Conservation (phyloP, 2,329 filamentous ascomycete species). For the Cercospora brassicicola region DNA sequence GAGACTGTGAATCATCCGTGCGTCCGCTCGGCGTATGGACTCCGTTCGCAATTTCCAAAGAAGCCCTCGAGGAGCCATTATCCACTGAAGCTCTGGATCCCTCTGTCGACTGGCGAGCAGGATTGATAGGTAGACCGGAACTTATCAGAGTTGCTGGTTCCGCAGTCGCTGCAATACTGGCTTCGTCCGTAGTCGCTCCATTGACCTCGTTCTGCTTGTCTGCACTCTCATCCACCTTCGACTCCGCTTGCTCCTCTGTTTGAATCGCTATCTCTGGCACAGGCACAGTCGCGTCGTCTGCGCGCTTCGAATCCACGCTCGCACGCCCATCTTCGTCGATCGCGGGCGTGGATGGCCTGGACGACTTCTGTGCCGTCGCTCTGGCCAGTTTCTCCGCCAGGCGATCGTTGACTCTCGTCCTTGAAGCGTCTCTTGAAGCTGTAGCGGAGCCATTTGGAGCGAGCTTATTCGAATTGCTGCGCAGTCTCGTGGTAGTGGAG, state of each 20-base stretch:
- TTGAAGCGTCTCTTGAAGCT: conserved; percentile 64
- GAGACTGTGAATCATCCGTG: conserved; percentile 39
- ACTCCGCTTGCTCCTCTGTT: conserved; percentile 10
- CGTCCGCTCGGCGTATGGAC: conserved; percentile 29
- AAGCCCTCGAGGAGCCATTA: conserved; percentile 16
- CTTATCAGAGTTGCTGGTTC: conserved; percentile 29
- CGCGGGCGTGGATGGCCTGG: conserved; percentile 56
- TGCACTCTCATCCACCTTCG: conserved; percentile 8
- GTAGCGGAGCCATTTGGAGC: conserved; percentile 40
- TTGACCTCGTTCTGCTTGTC: background rate
- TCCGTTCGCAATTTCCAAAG: conserved; percentile 30
- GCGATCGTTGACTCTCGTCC: conserved; percentile 70
- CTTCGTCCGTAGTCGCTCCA: conserved; percentile 12
- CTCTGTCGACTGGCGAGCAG: conserved; percentile 37
- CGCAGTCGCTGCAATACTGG: background rate
- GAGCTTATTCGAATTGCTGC: conserved; percentile 31
- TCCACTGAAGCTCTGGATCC: conserved; percentile 32
- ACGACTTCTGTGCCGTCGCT: conserved; percentile 74
- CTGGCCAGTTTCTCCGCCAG: conserved; percentile 87
- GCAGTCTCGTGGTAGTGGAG: conserved; percentile 17
- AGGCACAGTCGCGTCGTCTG: conserved; percentile 34
- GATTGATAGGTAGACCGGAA: conserved; percentile 40
- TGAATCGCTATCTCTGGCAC: conserved; percentile 28
- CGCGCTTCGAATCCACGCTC: conserved; percentile 47
- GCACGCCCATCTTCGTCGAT: conserved; percentile 48